A percentile compares a stretch with the other conserved stretches of the same genome.
Evolutionary conservation across 306 rosid genomes (phyloP).

Genomic region (Fagus sylvatica): DNA sequence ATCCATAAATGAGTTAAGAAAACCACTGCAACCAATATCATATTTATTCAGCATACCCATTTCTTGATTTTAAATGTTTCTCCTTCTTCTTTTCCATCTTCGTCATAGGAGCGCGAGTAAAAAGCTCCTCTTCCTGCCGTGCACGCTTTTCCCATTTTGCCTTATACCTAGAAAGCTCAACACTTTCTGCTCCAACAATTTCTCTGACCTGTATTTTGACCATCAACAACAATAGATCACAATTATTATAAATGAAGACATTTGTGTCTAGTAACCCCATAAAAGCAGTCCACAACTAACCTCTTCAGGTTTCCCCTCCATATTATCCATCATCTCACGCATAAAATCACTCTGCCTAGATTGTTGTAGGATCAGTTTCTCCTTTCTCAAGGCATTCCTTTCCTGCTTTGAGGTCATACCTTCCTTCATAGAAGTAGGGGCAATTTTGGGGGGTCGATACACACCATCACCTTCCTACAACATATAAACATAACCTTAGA

Average conservation of each 20-base stretch:
- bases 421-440: constrained; percentile 67
- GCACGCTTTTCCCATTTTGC: constrained; percentile 70
- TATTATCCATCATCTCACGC: constrained; percentile 58
- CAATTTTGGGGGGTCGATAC: constrained; percentile 65
- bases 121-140: constrained; percentile 73
- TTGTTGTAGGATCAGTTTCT: constrained; percentile 56
- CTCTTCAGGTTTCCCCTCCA: constrained; percentile 91
- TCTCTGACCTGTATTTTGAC: constrained; percentile 56
- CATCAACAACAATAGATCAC: constrained; percentile 29
- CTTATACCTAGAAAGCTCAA: constrained; percentile 54
- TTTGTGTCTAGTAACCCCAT: constrained; percentile 12
- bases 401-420: constrained; percentile 61
- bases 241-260: constrained; percentile 12
- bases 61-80: constrained; percentile 69
- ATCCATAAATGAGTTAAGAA: constrained; percentile 2
- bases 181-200: constrained; percentile 57
- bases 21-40: neutral
- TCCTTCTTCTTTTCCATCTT: constrained; percentile 73
- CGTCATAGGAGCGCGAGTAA: constrained; percentile 71
- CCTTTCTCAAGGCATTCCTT: constrained; percentile 70
- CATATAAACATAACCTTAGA: constrained; percentile 23
- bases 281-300: constrained; percentile 34
- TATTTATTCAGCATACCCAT: constrained; percentile 55
- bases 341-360: constrained; percentile 59
- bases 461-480: constrained; percentile 50